phyloP scores from a whole-genome alignment of 2,329 filamentous ascomycete species.

The Hymenoscyphus fraxineus region DNA sequence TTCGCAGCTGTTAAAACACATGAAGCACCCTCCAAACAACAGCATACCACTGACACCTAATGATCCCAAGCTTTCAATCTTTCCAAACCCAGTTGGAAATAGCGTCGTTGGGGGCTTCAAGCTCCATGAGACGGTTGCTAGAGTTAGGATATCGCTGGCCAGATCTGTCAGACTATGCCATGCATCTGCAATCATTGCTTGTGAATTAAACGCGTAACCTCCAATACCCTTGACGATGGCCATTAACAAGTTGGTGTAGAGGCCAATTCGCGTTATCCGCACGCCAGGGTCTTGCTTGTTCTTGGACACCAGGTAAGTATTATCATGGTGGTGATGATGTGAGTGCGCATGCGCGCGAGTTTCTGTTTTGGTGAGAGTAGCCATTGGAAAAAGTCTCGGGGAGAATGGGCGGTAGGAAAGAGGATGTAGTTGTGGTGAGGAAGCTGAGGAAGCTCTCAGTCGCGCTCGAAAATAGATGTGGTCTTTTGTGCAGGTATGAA shows the following conservation, averaged over 20 bases:
- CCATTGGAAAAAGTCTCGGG: slow-evolving; percentile 29
- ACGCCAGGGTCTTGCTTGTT: slow-evolving; percentile 92
- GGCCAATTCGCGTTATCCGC: slow-evolving; percentile 83
- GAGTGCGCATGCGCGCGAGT: slow-evolving; percentile 47
- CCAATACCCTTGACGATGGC: slow-evolving; percentile 88
- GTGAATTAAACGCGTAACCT: slow-evolving; percentile 91
- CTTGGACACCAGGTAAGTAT: slow-evolving; percentile 72
- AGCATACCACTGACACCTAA: slow-evolving; percentile 90
- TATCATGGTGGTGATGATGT: slow-evolving; percentile 78
- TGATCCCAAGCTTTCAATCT: slow-evolving; percentile 93
- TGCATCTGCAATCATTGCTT: slow-evolving; percentile 87
- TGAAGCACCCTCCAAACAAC: slow-evolving; percentile 83
- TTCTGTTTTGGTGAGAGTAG: slow-evolving; percentile 32
- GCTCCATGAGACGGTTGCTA: slow-evolving; percentile 92
- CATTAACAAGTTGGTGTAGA: slow-evolving; percentile 90
- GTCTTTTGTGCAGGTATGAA: slow-evolving; percentile 22
- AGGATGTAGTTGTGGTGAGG: slow-evolving; percentile 17
- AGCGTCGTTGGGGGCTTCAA: slow-evolving; percentile 76
- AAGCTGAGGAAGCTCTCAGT: slow-evolving; percentile 10
- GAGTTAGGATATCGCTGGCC: slow-evolving; percentile 88
- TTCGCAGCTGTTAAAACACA: slow-evolving; percentile 75
- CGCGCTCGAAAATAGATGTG: slow-evolving; percentile 23
- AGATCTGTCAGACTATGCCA: slow-evolving; percentile 95
- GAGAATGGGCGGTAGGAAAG: slow-evolving; percentile 23
- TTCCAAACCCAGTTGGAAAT: slow-evolving; percentile 91